A percentile compares a stretch with the other conserved stretches of the same genome.
Evolutionary conservation across 371 early-diverging fungal species (phyloP).

Genomic region (Mucor circinelloides): DNA sequence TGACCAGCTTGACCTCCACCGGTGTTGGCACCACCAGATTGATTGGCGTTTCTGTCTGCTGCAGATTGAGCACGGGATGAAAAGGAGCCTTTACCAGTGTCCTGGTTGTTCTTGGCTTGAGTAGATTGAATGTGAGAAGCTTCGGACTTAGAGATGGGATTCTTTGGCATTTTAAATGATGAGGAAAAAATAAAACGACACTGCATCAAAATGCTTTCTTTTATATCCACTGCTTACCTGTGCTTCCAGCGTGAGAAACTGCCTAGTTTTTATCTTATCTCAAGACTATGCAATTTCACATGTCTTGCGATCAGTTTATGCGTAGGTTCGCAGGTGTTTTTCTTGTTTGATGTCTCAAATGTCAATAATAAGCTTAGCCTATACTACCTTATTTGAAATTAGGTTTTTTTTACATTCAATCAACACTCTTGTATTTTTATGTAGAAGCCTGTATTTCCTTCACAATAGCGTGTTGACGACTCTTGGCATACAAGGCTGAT

Average conservation of each 20-base stretch:
- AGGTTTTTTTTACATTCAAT: too few species aligned
- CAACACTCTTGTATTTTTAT: too few species aligned
- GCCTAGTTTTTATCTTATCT: not conserved
- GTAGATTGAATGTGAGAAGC: slow-evolving; percentile 15
- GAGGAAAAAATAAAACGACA: not conserved
- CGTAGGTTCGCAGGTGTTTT: not conserved
- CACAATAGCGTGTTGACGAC: too few species aligned
- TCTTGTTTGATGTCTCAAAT: not conserved
- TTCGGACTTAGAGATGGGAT: not conserved
- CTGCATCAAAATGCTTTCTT: not conserved
- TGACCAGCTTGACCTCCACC: not conserved
- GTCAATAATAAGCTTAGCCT: too few species aligned
- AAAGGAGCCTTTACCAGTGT: slow-evolving; percentile 11
- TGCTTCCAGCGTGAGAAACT: not conserved
- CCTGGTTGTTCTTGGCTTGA: slow-evolving; percentile 5
- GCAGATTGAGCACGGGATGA: slow-evolving; percentile 13
- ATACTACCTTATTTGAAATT: too few species aligned
- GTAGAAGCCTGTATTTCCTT: too few species aligned
- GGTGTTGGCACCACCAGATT: not conserved
- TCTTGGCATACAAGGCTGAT: too few species aligned
- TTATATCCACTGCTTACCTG: not conserved
- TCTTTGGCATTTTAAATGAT: not conserved
- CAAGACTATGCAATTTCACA: not conserved
- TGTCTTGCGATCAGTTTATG: not conserved
- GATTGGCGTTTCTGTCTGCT: slow-evolving; percentile 1